These are phyloP conservation scores for Talaromyces sp. DNA, from an alignment of 2,329 filamentous ascomycete species.

Conservation along the genomic window DNA sequence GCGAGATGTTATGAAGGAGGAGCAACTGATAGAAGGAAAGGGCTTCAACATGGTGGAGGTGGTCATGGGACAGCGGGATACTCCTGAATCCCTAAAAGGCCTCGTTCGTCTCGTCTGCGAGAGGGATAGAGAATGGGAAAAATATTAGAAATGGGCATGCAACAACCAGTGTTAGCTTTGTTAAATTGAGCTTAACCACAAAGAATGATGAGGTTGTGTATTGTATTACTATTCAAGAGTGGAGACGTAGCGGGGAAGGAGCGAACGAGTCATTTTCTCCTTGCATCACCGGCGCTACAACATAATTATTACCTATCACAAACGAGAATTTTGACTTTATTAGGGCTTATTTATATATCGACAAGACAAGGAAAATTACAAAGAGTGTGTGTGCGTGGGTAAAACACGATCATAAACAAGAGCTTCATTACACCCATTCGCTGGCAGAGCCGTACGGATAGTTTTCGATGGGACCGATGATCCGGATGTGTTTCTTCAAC, in stretches of 20 bases:
- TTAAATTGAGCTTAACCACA: too few species aligned
- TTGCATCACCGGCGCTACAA: neutral
- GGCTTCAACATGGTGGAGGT: neutral
- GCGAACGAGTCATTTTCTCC: neutral
- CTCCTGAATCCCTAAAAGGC: neutral
- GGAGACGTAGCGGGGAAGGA: neutral
- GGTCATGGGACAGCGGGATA: neutral
- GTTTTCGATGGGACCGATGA: constrained; percentile 33
- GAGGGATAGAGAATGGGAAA: neutral
- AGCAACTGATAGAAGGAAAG: constrained; percentile 1
- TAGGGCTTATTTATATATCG: neutral
- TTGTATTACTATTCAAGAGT: neutral
- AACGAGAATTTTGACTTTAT: neutral
- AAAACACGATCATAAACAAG: neutral
- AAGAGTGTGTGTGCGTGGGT: neutral
- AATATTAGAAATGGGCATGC: neutral
- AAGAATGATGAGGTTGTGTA: too few species aligned
- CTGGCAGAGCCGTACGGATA: constrained; percentile 6
- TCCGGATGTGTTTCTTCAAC: constrained; percentile 37
- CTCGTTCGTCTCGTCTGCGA: neutral
- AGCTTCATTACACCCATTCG: constrained; percentile 1
- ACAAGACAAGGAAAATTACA: neutral
- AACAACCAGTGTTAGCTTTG: neutral
- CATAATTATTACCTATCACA: neutral
- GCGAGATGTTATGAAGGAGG: neutral